Evolutionary conservation across 305 asterid genomes (phyloP).

Genomic region (Petunia hybrid): DNA sequence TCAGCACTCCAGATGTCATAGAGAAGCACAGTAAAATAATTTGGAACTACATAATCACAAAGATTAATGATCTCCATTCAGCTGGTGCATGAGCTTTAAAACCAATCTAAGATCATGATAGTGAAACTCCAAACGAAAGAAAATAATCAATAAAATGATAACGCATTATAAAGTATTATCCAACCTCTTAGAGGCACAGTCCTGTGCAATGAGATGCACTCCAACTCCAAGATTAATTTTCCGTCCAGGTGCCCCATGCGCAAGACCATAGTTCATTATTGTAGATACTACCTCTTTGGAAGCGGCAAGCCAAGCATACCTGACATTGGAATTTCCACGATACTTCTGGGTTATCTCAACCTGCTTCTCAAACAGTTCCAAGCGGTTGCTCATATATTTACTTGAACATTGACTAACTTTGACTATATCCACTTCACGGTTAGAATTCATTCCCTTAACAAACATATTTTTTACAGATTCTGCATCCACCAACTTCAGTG

Average conservation of each 20-base stretch:
- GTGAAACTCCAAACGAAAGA: slow-evolving; percentile 17
- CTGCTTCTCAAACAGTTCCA: slow-evolving; percentile 50
- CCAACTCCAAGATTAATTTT: slow-evolving; percentile 44
- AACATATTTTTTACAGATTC: slow-evolving; percentile 42
- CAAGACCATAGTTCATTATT: slow-evolving; percentile 46
- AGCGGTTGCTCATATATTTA: slow-evolving; percentile 38
- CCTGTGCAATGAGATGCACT: slow-evolving; percentile 43
- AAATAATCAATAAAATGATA: background rate
- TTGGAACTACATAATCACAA: slow-evolving; percentile 15
- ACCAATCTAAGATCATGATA: slow-evolving; percentile 13
- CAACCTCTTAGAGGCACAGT: slow-evolving; percentile 23
- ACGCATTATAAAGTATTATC: background rate
- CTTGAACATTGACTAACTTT: slow-evolving; percentile 41
- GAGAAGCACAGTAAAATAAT: background rate
- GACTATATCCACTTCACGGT: slow-evolving; percentile 29
- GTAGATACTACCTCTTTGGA: slow-evolving; percentile 38
- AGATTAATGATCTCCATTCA: slow-evolving; percentile 18
- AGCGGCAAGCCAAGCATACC: slow-evolving; percentile 55
- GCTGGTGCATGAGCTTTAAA: slow-evolving; percentile 16
- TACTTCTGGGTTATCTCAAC: slow-evolving; percentile 41
- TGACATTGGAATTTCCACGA: slow-evolving; percentile 47
- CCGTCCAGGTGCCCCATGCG: slow-evolving; percentile 35
- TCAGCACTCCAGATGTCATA: background rate
- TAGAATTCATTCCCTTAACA: slow-evolving; percentile 37
- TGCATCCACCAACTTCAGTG: slow-evolving; percentile 25